A percentile compares a stretch with the other conserved stretches of the same genome.
phyloP scores from a whole-genome alignment of 2,329 filamentous ascomycete genomes.

The Cordyceps javanica region DNA sequence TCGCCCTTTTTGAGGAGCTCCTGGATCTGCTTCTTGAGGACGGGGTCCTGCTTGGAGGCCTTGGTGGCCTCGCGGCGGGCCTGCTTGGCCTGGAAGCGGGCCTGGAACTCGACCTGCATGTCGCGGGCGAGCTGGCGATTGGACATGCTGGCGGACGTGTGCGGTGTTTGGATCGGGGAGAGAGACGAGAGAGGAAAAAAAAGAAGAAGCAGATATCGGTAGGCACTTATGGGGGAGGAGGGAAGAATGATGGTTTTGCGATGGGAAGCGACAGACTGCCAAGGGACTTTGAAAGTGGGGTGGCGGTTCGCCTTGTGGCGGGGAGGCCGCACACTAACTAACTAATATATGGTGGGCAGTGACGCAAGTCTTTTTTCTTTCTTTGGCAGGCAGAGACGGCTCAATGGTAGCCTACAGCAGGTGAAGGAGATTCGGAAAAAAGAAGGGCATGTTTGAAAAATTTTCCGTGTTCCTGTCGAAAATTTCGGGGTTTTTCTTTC shows the following conservation, averaged over 20 bases:
- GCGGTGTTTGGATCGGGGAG: not conserved
- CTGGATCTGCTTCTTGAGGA: constrained; percentile 58
- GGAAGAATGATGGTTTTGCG: not conserved
- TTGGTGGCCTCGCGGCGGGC: constrained; percentile 55
- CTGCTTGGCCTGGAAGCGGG: constrained; percentile 57
- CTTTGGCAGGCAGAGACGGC: too few species aligned
- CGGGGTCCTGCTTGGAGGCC: constrained; percentile 53
- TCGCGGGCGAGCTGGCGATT: constrained; percentile 54
- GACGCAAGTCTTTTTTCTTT: not conserved
- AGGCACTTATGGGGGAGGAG: too few species aligned
- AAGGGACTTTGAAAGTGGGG: too few species aligned
- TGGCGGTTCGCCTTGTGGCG: not conserved
- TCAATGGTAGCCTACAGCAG: too few species aligned
- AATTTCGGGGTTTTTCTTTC: too few species aligned
- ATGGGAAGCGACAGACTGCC: not conserved
- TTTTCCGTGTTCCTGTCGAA: too few species aligned
- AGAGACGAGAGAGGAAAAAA: not conserved
- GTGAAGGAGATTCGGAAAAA: too few species aligned
- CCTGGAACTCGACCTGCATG: constrained; percentile 59
- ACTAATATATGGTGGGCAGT: not conserved
- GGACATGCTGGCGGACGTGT: constrained; percentile 41
- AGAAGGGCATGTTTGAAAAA: too few species aligned
- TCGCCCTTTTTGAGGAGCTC: constrained; percentile 58
- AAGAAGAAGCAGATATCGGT: too few species aligned
- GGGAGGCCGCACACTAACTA: constrained; percentile 8